Conservation (phyloP, 108 stramenopile species). For the Schizochytrium sp. region DNA sequence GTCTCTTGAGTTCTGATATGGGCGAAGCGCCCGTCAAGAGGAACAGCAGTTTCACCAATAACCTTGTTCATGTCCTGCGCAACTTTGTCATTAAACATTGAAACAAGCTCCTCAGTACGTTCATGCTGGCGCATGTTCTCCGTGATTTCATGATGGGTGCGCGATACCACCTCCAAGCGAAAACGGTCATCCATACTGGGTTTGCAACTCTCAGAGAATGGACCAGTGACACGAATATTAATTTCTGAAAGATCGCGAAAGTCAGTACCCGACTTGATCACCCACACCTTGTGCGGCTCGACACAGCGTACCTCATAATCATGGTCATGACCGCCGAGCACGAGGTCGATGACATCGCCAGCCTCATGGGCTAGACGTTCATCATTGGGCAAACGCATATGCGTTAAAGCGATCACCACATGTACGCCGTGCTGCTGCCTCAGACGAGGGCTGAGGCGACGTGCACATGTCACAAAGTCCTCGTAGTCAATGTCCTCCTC, state of each 20-base stretch:
- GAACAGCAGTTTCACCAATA: constrained; percentile 68
- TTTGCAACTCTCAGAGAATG: neutral
- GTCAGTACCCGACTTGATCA: constrained; percentile 77
- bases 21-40: constrained; percentile 72
- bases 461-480: constrained; percentile 30
- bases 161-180: neutral
- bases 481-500: constrained; percentile 48
- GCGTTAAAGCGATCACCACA: constrained; percentile 65
- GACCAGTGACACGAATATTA: neutral
- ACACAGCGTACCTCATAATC: constrained; percentile 67
- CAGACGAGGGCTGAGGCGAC: neutral
- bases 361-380: constrained; percentile 68
- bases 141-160: constrained; percentile 16
- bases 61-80: constrained; percentile 68
- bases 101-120: constrained; percentile 63
- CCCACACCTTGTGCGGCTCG: constrained; percentile 63
- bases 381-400: constrained; percentile 79
- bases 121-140: constrained; percentile 35
- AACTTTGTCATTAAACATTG: constrained; percentile 60
- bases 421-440: neutral
- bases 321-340: constrained; percentile 79
- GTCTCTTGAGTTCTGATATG: constrained; percentile 74
- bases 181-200: neutral
- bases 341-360: constrained; percentile 68
- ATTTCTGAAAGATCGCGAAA: constrained; percentile 67